These are phyloP conservation scores for Vaucheria bursata DNA, from an alignment of 352 stramenopile genomes.

Conservation along the genomic window DNA sequence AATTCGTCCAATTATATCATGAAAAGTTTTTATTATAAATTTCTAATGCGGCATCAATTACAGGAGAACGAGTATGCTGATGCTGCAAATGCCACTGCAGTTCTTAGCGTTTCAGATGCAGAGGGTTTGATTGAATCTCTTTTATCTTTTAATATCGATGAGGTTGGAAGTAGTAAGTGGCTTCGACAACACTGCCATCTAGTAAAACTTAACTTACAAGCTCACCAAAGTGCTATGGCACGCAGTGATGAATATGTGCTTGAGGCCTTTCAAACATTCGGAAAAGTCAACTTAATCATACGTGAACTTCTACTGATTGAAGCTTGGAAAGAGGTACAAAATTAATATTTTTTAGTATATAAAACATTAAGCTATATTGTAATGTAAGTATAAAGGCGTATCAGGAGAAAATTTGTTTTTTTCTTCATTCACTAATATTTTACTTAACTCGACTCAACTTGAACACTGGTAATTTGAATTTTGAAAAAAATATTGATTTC, in stretches of 20 bases:
- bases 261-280: slow-evolving; percentile 76
- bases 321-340: slow-evolving; percentile 74
- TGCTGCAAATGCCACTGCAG: slow-evolving; percentile 17
- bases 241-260: slow-evolving; percentile 85
- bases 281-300: slow-evolving; percentile 74
- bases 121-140: slow-evolving; percentile 31
- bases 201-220: slow-evolving; percentile 83
- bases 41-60: background rate
- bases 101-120: slow-evolving; percentile 37
- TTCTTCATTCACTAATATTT: no score
- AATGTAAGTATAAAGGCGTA: no score
- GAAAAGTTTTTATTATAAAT: background rate
- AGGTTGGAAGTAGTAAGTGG: slow-evolving; percentile 55
- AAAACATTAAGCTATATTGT: no score
- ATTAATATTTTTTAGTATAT: slow-evolving; percentile 53
- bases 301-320: slow-evolving; percentile 74
- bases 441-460: no score
- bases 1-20: background rate
- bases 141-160: slow-evolving; percentile 20
- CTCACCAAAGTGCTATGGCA: slow-evolving; percentile 71
- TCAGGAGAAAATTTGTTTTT: no score
- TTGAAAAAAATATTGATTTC: no score
- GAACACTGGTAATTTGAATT: background rate
- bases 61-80: slow-evolving; percentile 38
- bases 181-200: slow-evolving; percentile 71